These are phyloP conservation scores for Podospora didyma DNA, from an alignment of 495 filamentous ascomycete genomes.

Conservation along the genomic window DNA sequence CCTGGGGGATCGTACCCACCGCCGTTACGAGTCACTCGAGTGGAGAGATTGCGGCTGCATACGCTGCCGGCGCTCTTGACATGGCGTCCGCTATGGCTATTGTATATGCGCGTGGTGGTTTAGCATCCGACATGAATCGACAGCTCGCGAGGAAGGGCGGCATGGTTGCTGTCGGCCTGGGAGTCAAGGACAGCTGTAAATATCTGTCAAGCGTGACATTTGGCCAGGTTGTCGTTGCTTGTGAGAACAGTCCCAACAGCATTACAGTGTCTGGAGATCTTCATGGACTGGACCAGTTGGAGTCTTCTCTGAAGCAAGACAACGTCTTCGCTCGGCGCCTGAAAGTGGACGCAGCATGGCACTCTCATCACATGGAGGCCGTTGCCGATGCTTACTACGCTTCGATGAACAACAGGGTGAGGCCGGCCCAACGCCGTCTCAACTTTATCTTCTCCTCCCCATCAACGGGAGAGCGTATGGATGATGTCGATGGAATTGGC, in stretches of 20 bases:
- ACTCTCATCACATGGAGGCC: slow-evolving; percentile 41
- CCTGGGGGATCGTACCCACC: slow-evolving; percentile 47
- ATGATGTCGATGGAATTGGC: slow-evolving; percentile 18
- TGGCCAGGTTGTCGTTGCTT: slow-evolving; percentile 37
- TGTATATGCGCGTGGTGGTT: slow-evolving; percentile 33
- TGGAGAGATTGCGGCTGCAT: slow-evolving; percentile 60
- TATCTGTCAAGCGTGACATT: slow-evolving; percentile 23
- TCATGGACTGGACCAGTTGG: slow-evolving; percentile 29
- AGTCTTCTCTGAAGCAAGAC: slow-evolving; percentile 22
- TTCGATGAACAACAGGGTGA: slow-evolving; percentile 22
- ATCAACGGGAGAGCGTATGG: slow-evolving; percentile 17
- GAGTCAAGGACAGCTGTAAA: slow-evolving; percentile 14
- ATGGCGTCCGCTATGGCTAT: slow-evolving; percentile 44
- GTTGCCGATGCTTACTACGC: slow-evolving; percentile 34
- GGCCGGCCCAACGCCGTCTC: slow-evolving; percentile 10
- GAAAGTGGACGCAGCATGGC: slow-evolving; percentile 39
- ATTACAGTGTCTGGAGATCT: slow-evolving; percentile 44
- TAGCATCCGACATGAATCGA: slow-evolving; percentile 20
- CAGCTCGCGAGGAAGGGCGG: slow-evolving; percentile 26
- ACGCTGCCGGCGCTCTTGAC: slow-evolving; percentile 39
- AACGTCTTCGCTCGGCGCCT: slow-evolving; percentile 33
- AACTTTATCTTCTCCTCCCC: slow-evolving; percentile 23
- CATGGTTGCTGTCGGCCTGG: slow-evolving; percentile 44
- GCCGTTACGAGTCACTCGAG: slow-evolving; percentile 59
- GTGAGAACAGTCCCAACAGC: slow-evolving; percentile 44